A percentile compares a stretch with the other conserved stretches of the same genome.
Conservation (phyloP, 129 eudicot species). For the Flaveria linearis region DNA sequence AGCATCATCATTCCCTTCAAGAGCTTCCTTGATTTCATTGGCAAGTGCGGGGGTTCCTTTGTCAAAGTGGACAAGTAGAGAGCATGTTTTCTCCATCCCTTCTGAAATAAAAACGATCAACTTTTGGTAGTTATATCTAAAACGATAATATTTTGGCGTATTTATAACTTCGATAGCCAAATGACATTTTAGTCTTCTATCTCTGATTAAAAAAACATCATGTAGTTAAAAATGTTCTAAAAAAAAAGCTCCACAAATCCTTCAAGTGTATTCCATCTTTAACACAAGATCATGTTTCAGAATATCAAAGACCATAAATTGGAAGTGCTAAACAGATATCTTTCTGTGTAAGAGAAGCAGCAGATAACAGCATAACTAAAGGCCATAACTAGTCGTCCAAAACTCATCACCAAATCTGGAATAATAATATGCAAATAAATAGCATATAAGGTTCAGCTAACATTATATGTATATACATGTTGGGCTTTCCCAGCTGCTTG, state of each 20-base stretch:
- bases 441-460: constrained; percentile 1
- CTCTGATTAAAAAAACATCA: constrained; percentile 1
- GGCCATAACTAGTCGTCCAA: constrained; percentile 3
- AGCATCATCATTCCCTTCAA: constrained; percentile 78
- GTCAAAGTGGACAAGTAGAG: constrained; percentile 84
- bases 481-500: too few relatives aligned
- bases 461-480: neutral
- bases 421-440: constrained; percentile 11
- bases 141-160: neutral
- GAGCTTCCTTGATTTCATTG: constrained; percentile 95
- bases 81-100: constrained; percentile 86
- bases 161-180: constrained; percentile 4
- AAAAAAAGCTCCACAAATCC: neutral
- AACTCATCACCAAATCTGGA: constrained; percentile 1
- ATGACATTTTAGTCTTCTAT: neutral
- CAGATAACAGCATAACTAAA: neutral
- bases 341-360: neutral
- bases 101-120: constrained; percentile 27
- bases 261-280: neutral
- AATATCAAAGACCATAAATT: neutral
- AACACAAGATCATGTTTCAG: neutral
- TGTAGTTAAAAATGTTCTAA: neutral
- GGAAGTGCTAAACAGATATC: constrained; percentile 11
- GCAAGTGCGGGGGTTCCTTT: constrained; percentile 96
- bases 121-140: constrained; percentile 9